Conservation (phyloP, 345 rosid species). For the Firmiana major region DNA sequence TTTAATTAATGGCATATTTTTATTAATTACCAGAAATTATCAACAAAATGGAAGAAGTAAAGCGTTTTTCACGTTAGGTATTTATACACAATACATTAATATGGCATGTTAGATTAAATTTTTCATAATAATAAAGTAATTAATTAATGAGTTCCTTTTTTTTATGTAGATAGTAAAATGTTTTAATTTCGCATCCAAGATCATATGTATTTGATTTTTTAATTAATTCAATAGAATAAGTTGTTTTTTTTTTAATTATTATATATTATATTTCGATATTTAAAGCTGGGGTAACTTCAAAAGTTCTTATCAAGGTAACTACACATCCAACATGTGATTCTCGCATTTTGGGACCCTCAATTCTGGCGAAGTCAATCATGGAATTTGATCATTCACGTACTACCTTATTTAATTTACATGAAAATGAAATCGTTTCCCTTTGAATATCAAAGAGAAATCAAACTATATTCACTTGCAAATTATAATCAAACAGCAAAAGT, state of each 20-base stretch:
- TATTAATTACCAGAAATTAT: background rate
- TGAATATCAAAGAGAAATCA: background rate
- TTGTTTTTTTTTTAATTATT: too few relatives aligned
- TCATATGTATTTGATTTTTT: too few relatives aligned
- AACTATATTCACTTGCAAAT: background rate
- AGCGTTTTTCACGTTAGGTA: background rate
- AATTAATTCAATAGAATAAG: too few relatives aligned
- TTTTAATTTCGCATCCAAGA: too few relatives aligned
- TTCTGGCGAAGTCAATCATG: background rate
- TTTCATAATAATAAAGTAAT: background rate
- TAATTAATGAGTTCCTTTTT: background rate
- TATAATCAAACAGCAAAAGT: background rate
- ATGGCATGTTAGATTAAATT: background rate
- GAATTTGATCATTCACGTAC: background rate
- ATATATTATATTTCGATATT: too few relatives aligned
- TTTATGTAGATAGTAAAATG: too few relatives aligned
- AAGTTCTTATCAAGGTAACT: background rate
- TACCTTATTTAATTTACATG: background rate
- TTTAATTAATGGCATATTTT: background rate
- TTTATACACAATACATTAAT: background rate
- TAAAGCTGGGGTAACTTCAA: too few relatives aligned
- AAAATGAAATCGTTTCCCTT: background rate
- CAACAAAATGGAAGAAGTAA: background rate
- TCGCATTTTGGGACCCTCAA: background rate
- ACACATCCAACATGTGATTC: background rate